Percentiles rank a stretch among this genome's conserved stretches.
Conservation (phyloP, 768 basidiomycete genomes). For the Antrodiella citrinella region DNA sequence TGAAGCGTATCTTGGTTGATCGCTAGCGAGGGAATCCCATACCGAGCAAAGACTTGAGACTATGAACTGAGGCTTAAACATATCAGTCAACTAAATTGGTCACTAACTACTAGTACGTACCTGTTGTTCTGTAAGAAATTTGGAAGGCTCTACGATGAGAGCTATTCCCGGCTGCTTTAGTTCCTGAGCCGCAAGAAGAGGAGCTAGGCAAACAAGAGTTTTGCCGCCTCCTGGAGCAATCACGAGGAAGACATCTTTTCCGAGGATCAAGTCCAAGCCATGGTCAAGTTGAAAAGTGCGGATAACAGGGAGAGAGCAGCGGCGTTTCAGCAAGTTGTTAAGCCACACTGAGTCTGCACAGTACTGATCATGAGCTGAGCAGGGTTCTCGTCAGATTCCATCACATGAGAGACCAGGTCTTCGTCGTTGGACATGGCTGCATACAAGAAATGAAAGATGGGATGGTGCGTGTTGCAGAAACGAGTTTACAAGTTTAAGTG, state of each 20-base stretch:
- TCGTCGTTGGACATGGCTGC: too few species aligned
- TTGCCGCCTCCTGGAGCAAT: conserved; percentile 2
- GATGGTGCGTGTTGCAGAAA: too few species aligned
- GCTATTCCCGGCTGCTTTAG: not conserved
- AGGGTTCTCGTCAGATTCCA: too few species aligned
- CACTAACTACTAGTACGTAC: not conserved
- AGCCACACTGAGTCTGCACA: too few species aligned
- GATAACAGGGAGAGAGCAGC: not conserved
- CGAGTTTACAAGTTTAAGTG: too few species aligned
- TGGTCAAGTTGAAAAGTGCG: conserved; percentile 1
- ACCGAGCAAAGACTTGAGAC: not conserved
- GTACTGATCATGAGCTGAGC: too few species aligned
- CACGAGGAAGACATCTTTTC: conserved; percentile 2
- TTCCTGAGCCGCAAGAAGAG: conserved; percentile 1
- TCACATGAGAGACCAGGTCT: too few species aligned
- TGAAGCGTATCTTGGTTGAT: conserved; percentile 5
- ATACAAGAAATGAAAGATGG: too few species aligned
- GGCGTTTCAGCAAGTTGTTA: not conserved
- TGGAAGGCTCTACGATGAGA: conserved; percentile 1
- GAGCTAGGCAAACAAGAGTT: not conserved
- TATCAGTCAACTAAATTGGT: too few species aligned
- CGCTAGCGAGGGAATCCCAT: conserved; percentile 2
- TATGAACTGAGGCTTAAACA: too few species aligned
- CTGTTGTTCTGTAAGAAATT: conserved; percentile 1
- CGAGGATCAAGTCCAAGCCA: not conserved